These are phyloP conservation scores for Raffaelea albimanens DNA, from an alignment of 2,329 filamentous ascomycete genomes.

Conservation along the genomic window DNA sequence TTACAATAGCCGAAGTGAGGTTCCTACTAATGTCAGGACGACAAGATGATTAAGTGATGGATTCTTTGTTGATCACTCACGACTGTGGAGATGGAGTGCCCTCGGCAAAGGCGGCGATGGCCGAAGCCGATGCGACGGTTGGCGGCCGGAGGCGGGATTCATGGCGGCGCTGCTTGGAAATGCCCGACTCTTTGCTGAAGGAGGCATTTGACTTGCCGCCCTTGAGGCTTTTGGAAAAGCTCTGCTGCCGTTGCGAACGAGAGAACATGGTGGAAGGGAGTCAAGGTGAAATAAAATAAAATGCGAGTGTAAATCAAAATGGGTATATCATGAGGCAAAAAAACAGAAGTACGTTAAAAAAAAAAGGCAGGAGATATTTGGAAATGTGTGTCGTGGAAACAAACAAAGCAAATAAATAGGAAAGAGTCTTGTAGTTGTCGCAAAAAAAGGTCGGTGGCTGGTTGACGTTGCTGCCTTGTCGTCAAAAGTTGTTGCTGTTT, in stretches of 20 bases:
- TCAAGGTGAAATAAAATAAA: neutral
- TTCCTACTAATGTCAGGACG: slow-evolving; percentile 28
- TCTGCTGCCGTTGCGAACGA: slow-evolving; percentile 36
- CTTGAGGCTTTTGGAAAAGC: slow-evolving; percentile 44
- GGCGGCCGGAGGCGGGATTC: slow-evolving; percentile 40
- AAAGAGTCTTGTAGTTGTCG: no score
- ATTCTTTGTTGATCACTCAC: no score
- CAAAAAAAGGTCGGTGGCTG: no score
- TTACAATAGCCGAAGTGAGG: slow-evolving; percentile 62
- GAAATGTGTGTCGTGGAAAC: neutral
- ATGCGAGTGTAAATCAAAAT: neutral
- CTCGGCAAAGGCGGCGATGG: slow-evolving; percentile 14
- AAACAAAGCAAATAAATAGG: neutral
- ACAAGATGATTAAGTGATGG: neutral
- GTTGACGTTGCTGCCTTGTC: no score
- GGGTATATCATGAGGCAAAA: neutral
- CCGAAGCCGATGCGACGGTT: slow-evolving; percentile 35
- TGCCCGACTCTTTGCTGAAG: slow-evolving; percentile 43
- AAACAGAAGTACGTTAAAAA: neutral
- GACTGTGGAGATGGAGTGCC: slow-evolving; percentile 14
- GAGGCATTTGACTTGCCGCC: slow-evolving; percentile 40
- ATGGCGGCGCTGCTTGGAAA: slow-evolving; percentile 42
- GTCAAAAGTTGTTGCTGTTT: no score
- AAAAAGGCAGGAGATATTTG: neutral
- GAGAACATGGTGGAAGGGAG: slow-evolving; percentile 32